Conservation (phyloP, 768 basidiomycete genomes). For the Ephemerocybe angulata region DNA sequence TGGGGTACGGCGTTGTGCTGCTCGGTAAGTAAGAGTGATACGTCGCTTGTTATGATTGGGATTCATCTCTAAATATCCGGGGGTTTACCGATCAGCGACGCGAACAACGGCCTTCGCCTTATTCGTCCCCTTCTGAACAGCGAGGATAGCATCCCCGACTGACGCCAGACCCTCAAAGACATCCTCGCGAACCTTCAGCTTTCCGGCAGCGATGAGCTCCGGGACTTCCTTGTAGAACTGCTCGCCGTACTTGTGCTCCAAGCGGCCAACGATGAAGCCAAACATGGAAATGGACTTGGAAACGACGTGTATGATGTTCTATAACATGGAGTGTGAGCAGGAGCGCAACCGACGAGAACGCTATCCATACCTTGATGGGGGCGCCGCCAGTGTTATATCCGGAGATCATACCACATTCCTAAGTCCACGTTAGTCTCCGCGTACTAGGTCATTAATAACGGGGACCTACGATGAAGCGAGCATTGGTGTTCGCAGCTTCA, state of each 20-base stretch:
- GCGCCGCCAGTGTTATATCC: slow-evolving; percentile 32
- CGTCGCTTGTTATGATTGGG: no score
- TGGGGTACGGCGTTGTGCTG: no score
- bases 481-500: slow-evolving; percentile 33
- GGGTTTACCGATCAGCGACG: no score
- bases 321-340: no score
- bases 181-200: slow-evolving; percentile 37
- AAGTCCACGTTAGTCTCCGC: not conserved
- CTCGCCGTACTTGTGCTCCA: slow-evolving; percentile 25
- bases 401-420: slow-evolving; percentile 43
- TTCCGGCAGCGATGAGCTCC: slow-evolving; percentile 32
- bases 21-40: no score
- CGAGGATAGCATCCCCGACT: slow-evolving; percentile 35
- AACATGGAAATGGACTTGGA: slow-evolving; percentile 37
- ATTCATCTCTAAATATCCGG: no score
- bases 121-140: slow-evolving; percentile 25
- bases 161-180: slow-evolving; percentile 35
- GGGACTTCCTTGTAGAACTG: slow-evolving; percentile 39
- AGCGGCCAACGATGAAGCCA: slow-evolving; percentile 38
- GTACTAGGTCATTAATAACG: not conserved
- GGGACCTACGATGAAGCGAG: slow-evolving; percentile 38
- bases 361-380: no score
- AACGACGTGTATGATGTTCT: slow-evolving; percentile 40
- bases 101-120: slow-evolving; percentile 25
- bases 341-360: no score